phyloP scores from a whole-genome alignment of 176 grass and related monocot species.

The Eleusine coracana region DNA sequence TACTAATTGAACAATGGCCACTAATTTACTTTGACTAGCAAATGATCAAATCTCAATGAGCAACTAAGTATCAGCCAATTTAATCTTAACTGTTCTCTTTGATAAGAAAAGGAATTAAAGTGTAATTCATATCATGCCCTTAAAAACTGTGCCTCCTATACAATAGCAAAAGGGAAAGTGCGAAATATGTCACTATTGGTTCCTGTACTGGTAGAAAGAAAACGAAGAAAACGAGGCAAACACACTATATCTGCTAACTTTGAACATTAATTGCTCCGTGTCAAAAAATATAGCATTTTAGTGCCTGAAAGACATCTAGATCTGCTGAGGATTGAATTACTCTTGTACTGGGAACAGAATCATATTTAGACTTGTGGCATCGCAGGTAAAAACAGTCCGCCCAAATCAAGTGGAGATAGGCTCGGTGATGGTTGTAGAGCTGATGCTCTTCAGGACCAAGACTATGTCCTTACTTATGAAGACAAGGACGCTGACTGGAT shows the following conservation, averaged over 20 bases:
- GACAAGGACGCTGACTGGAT: conserved; percentile 84
- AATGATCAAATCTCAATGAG: not conserved
- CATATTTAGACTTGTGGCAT: conserved; percentile 22
- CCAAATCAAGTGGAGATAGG: conserved; percentile 49
- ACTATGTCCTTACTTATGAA: conserved; percentile 79
- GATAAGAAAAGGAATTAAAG: not conserved
- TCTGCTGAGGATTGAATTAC: not conserved
- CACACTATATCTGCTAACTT: not conserved
- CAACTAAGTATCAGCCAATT: not conserved
- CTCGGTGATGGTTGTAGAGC: conserved; percentile 57
- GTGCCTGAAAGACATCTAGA: not conserved
- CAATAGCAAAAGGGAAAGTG: not conserved
- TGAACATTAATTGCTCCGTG: not conserved
- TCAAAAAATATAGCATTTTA: not conserved
- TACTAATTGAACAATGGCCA: not conserved
- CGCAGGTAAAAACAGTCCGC: conserved; percentile 49
- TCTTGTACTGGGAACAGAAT: not conserved
- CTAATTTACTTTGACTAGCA: conserved; percentile 2
- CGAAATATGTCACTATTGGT: too few species aligned
- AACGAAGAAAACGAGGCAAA: not conserved
- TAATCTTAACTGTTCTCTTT: conserved; percentile 4
- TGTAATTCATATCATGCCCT: not conserved
- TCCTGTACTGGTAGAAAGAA: not conserved
- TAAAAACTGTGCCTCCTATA: not conserved
- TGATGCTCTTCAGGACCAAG: conserved; percentile 68